Base-by-base conservation (phyloP, 139 green algal genomes). In the Nannochloris sp. region DNA sequence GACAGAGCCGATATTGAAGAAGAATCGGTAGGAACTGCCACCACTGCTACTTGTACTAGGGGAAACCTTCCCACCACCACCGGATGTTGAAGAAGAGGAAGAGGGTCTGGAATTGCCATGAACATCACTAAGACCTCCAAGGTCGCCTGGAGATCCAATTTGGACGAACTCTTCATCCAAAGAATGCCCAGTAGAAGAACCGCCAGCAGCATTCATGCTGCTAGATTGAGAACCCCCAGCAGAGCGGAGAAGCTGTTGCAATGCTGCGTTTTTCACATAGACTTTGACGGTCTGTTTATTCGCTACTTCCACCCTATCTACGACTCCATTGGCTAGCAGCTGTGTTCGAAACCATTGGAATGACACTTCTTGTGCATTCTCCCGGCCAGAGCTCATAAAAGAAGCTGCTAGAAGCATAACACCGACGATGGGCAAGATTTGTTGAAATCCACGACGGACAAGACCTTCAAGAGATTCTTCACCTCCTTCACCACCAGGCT, bases 1-100 rank as follows among this genome's bases (percentile, higher is more conserved):
- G 13, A 96, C 78, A 47, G 68, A 86, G 45, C 95, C 94, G n/a
- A 99, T 97, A 73, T 96, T 89, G 81, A 99, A 98, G 75, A 78
- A 93, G 76, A 87, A 98, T 54, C 80, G 82, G 73, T 87, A 87
- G 31, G 68, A 61, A 19, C 55, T 38, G 13, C 31, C 53, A 2
- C 37, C 46, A 25, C 24, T 36, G 30, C 67, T 35, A 12, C 19
- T 25, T n/a, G n/a, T n/a, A n/a, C n/a, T n/a, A n/a, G 19, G 19
- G 42, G 42, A 51, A 51, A 51, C 42, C 19, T 27, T 51, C 19
- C 42, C 42, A 19, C 42, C 42, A 51, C 42, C 19, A 19, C 42
- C 19, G 42, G 42, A 19, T n/a, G n/a, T n/a, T n/a, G n/a, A n/a
- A 51, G 42, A 51, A 51, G 42, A 51, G 42, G 42, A 51, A 51